Percentiles rank a stretch among this genome's conserved stretches.
phyloP scores from a whole-genome alignment of 2,329 filamentous ascomycete genomes.

The Geosmithia morbida region DNA sequence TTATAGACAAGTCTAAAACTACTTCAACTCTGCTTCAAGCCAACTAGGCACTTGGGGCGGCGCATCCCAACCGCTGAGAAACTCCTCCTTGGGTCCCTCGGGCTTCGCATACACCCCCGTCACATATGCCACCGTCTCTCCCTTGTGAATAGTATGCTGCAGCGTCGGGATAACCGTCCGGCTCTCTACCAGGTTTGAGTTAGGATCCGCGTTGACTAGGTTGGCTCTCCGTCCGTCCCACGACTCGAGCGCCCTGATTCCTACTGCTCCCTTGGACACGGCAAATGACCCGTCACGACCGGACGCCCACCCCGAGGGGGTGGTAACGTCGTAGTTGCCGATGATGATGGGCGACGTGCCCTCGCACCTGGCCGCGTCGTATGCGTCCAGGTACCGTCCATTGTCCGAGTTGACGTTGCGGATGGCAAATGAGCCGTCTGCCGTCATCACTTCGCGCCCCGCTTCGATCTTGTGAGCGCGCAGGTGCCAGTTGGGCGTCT shows the following conservation, averaged over 20 bases:
- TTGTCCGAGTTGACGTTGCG: conserved; percentile 33
- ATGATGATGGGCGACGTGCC: conserved; percentile 41
- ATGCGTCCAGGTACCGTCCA: conserved; percentile 34
- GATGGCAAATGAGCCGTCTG: conserved; percentile 64
- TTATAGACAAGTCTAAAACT: not conserved
- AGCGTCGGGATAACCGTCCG: conserved; percentile 59
- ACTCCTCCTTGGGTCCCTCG: conserved; percentile 32
- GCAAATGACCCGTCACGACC: conserved; percentile 39
- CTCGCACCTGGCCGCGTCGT: conserved; percentile 28
- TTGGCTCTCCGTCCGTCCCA: conserved; percentile 38
- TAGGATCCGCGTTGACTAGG: conserved; percentile 63
- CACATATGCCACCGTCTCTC: conserved; percentile 49
- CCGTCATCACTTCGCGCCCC: conserved; percentile 49
- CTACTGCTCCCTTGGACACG: conserved; percentile 39
- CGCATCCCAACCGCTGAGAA: conserved; percentile 46
- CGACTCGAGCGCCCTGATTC: conserved; percentile 40
- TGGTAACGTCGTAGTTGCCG: conserved; percentile 43
- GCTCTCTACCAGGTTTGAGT: conserved; percentile 62
- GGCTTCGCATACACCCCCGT: conserved; percentile 61
- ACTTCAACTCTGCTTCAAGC: conserved; percentile 19
- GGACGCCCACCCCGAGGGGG: conserved; percentile 35
- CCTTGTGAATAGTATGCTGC: conserved; percentile 43
- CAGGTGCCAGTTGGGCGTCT: conserved; percentile 55
- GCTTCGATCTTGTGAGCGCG: conserved; percentile 47
- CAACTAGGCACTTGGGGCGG: conserved; percentile 44